Conservation (phyloP, 1,284 basidiomycete species). For the Earliella scabrosa region DNA sequence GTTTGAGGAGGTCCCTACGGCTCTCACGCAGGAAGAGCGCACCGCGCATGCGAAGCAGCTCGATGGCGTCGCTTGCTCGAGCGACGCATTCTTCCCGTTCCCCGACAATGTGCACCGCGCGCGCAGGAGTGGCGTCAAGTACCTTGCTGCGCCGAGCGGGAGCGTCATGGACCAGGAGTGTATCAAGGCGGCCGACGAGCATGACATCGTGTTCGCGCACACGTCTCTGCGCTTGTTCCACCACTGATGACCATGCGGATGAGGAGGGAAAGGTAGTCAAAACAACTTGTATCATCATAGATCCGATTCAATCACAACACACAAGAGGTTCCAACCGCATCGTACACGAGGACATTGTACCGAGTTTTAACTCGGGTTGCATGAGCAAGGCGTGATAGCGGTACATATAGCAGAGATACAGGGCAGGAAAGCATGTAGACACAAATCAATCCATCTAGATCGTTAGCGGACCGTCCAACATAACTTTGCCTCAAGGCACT, state of each 20-base stretch:
- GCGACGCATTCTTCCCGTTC: slow-evolving; percentile 99
- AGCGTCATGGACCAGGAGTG: slow-evolving; percentile 98
- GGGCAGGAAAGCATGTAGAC: too few species aligned
- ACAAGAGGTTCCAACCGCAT: too few species aligned
- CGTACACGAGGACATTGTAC: too few species aligned
- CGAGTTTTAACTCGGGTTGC: too few species aligned
- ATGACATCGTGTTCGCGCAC: slow-evolving; percentile 87
- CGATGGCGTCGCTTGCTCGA: slow-evolving; percentile 89
- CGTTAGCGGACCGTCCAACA: too few species aligned
- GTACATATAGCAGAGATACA: too few species aligned
- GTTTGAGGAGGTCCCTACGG: slow-evolving; percentile 78
- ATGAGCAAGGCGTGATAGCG: too few species aligned
- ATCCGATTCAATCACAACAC: not conserved
- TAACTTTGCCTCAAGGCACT: too few species aligned
- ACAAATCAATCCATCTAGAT: too few species aligned
- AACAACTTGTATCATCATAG: not conserved
- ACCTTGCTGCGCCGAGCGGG: slow-evolving; percentile 93
- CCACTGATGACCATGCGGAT: too few species aligned
- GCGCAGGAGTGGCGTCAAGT: slow-evolving; percentile 88
- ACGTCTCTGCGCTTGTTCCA: slow-evolving; percentile 85
- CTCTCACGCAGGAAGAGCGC: slow-evolving; percentile 77
- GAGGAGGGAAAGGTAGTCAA: too few species aligned
- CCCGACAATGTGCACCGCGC: slow-evolving; percentile 97
- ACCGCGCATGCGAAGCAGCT: slow-evolving; percentile 74
- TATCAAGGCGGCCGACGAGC: slow-evolving; percentile 93